Evolutionary conservation across 345 rosid genomes (phyloP).

Genomic region (Populus tremula): DNA sequence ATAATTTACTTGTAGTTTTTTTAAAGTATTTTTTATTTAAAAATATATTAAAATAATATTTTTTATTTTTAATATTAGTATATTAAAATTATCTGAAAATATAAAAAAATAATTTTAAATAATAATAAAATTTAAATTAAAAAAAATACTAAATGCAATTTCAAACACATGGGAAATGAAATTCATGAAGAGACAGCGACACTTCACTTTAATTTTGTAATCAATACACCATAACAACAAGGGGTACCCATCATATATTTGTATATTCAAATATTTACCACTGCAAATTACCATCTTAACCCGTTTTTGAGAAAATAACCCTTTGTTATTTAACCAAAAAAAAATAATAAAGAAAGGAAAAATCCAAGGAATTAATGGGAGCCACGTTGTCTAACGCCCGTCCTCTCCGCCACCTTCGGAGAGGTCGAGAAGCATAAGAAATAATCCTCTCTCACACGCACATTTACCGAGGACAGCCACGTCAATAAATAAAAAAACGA

Average conservation of each 20-base stretch:
- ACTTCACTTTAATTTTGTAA: too few relatives aligned
- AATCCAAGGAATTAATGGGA: slow-evolving; percentile 8
- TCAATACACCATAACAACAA: not conserved
- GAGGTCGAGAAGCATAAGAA: not conserved
- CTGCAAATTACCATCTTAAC: not conserved
- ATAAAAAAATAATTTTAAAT: too few relatives aligned
- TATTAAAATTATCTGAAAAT: too few relatives aligned
- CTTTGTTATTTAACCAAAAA: not conserved
- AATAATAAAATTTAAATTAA: too few relatives aligned
- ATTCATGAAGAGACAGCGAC: too few relatives aligned
- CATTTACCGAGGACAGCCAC: not conserved
- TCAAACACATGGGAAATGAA: too few relatives aligned
- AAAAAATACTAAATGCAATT: too few relatives aligned
- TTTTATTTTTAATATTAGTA: too few relatives aligned
- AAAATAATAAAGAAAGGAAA: not conserved
- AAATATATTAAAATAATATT: too few relatives aligned
- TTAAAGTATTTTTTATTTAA: too few relatives aligned
- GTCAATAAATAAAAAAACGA: not conserved
- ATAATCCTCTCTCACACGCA: not conserved
- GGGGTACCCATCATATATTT: too few relatives aligned
- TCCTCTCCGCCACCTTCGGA: not conserved
- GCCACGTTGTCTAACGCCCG: slow-evolving; percentile 8
- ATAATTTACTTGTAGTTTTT: not conserved
- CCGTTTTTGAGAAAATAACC: not conserved
- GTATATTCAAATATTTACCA: not conserved